Base-by-base conservation (phyloP, 257 asterid genomes). In the Anisodus tanguticus region DNA sequence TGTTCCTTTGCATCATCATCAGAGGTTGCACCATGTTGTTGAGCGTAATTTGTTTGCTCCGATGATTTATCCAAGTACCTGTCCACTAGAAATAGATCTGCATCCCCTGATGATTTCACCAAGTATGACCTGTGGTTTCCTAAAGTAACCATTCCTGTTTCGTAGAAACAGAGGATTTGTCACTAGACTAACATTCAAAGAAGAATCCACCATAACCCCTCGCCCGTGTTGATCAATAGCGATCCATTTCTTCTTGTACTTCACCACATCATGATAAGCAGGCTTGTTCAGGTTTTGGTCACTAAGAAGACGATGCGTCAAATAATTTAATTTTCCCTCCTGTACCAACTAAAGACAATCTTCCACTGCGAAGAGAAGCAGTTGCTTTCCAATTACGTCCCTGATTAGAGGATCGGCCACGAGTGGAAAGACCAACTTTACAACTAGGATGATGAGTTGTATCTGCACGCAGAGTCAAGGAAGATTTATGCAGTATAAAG, bases 201-300 rank as follows among this genome's bases (percentile, higher is more conserved):
- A 49, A 22, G 45, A 74, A 49, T 74, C 81, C 43, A 74, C 19
- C 37, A 74, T 49, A 49, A 74, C 22, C 7, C 43, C 22, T 22
- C 62, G 22, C 22, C 81, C 81, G 37, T 74, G 19, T 49, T 74
- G 81, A 51, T 74, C 81, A 22, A 74, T 6, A 74, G 81, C 43
- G 7, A 26, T 49, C 60, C 43, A 74, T 19, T 49, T 74, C 17
- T 74, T n/a, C 60, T 49, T 74, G 9, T 74, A 74, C 62, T 74
- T 74, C 81, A 74, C 81, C 81, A 74, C 62, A 7, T 74, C 62
- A 51, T 74, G 62, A 74, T 74, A 74, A 74, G 19, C 37, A 22
- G 81, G 43, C 62, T 74, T 74, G 60, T 49, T 51, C 81, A 74
- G 62, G 57, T 74, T 74, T 19, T 74, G 81, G 45, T 31, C 17